These are phyloP conservation scores for Ruellia speciosa DNA, from an alignment of 305 asterid genomes.

Conservation along the genomic window DNA sequence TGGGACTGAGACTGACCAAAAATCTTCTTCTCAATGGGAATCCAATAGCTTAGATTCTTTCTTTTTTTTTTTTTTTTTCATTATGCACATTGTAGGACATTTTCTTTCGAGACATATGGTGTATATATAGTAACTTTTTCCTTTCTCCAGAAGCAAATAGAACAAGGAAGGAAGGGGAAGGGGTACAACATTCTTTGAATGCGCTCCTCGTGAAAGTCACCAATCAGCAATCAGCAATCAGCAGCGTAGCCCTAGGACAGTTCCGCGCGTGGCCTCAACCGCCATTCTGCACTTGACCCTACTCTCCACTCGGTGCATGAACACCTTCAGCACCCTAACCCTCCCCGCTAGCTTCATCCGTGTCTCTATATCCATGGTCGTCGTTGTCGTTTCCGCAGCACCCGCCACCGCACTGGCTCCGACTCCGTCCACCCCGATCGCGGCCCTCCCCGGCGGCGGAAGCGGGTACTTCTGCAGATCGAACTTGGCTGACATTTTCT, in stretches of 20 bases:
- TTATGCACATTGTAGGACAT: neutral
- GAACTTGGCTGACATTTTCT: conserved; percentile 84
- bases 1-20: neutral
- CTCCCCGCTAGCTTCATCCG: conserved; percentile 86
- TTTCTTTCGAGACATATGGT: neutral
- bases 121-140: neutral
- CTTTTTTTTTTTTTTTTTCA: too few species aligned
- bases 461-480: conserved; percentile 65
- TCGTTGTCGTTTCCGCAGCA: conserved; percentile 13
- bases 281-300: conserved; percentile 62
- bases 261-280: conserved; percentile 61
- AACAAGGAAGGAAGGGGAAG: too few species aligned
- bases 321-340: conserved; percentile 79
- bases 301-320: conserved; percentile 73
- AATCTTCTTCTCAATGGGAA: neutral
- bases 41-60: neutral
- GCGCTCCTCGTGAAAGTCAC: neutral
- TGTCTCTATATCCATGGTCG: conserved; percentile 79
- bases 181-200: neutral
- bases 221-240: conserved; percentile 27
- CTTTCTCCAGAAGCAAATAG: neutral
- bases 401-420: conserved; percentile 19
- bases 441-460: conserved; percentile 33
- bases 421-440: conserved; percentile 14
- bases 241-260: conserved; percentile 72